A percentile compares a stretch with the other conserved stretches of the same genome.
phyloP scores from a whole-genome alignment of 768 basidiomycete genomes.

The Serendipita sp. region DNA sequence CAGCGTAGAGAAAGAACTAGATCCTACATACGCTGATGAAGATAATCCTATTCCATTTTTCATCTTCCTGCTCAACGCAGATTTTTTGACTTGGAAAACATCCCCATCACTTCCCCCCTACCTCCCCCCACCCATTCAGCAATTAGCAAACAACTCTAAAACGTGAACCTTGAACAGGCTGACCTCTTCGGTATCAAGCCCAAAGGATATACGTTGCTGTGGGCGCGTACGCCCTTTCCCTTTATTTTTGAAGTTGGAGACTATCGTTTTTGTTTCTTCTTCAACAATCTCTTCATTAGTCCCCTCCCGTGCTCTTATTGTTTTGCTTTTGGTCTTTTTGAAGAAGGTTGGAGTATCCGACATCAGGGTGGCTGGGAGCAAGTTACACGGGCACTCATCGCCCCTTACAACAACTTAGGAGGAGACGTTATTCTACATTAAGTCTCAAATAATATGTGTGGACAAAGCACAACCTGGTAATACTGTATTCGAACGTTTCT shows the following conservation, averaged over 20 bases:
- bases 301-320: neutral
- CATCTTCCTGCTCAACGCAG: slow-evolving; percentile 48
- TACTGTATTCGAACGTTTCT: too few relatives aligned
- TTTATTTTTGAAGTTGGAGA: slow-evolving; percentile 53
- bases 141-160: slow-evolving; percentile 7
- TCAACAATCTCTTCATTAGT: neutral
- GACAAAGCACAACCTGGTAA: too few relatives aligned
- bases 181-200: slow-evolving; percentile 47
- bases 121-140: slow-evolving; percentile 29
- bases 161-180: slow-evolving; percentile 16
- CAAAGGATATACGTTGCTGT: slow-evolving; percentile 64
- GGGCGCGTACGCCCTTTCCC: slow-evolving; percentile 43
- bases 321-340: neutral
- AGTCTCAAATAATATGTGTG: too few relatives aligned
- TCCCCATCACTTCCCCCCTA: slow-evolving; percentile 28
- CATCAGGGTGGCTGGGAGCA: neutral
- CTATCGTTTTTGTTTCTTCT: neutral
- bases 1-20: neutral
- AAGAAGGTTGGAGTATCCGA: neutral
- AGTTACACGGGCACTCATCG: too few relatives aligned
- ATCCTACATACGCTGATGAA: neutral
- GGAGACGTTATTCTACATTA: too few relatives aligned
- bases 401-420: too few relatives aligned
- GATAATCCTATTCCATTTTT: slow-evolving; percentile 20
- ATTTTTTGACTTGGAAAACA: slow-evolving; percentile 68